Conservation (phyloP, 164 flowering plant species). For the Dillenia turbinata region DNA sequence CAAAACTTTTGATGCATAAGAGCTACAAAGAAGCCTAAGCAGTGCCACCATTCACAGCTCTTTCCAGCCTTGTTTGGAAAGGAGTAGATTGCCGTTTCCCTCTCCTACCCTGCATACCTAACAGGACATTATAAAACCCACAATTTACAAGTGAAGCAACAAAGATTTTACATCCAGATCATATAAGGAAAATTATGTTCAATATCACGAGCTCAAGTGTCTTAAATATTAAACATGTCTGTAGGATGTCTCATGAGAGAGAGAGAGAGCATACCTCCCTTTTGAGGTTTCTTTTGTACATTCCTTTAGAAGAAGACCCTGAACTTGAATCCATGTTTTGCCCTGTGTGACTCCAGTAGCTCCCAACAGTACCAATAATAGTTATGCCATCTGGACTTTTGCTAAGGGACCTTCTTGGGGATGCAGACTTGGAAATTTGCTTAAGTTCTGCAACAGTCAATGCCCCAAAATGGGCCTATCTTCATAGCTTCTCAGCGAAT, state of each 20-base stretch:
- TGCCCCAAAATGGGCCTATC: constrained; percentile 91
- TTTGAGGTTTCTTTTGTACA: constrained; percentile 93
- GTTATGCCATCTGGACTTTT: constrained; percentile 80
- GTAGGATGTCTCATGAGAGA: no score
- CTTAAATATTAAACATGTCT: no score
- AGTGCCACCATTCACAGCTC: constrained; percentile 58
- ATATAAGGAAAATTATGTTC: no score
- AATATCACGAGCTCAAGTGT: no score
- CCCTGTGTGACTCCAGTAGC: constrained; percentile 60
- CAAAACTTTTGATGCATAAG: no score
- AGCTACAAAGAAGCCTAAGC: constrained; percentile 21
- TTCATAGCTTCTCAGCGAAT: constrained; percentile 41
- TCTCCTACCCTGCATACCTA: constrained; percentile 69
- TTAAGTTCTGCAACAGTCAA: constrained; percentile 75
- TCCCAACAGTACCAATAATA: constrained; percentile 81
- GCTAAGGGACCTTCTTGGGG: constrained; percentile 79
- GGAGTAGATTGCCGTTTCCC: constrained; percentile 96
- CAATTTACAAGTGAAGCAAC: constrained; percentile 3
- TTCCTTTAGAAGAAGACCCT: constrained; percentile 64
- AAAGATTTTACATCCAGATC: constrained; percentile 15
- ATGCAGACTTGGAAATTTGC: constrained; percentile 48
- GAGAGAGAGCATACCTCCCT: constrained; percentile 58
- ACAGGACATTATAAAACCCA: constrained; percentile 8
- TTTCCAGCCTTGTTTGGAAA: constrained; percentile 84
- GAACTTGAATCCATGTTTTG: constrained; percentile 36